Conservation (phyloP, 1,139 yeast species). For the Kazachstania sp. region DNA sequence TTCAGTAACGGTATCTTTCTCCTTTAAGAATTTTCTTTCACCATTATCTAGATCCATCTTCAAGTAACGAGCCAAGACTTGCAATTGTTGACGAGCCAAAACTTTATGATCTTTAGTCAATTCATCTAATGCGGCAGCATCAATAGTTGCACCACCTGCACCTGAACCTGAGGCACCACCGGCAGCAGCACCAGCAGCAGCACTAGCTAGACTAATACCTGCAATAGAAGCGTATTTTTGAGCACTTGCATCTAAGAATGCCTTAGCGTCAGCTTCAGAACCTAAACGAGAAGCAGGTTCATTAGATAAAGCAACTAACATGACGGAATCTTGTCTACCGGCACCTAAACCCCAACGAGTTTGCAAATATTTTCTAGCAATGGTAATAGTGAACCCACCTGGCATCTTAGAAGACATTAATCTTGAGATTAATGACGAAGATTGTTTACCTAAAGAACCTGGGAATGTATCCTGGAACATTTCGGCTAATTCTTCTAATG, state of each 20-base stretch:
- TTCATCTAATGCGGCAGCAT: slow-evolving; percentile 93
- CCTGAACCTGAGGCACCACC: slow-evolving; percentile 51
- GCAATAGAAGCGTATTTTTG: slow-evolving; percentile 77
- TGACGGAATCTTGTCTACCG: slow-evolving; percentile 89
- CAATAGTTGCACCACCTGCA: slow-evolving; percentile 82
- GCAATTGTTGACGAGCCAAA: slow-evolving; percentile 91
- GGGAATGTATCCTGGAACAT: slow-evolving; percentile 82
- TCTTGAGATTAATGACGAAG: slow-evolving; percentile 80
- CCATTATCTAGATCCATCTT: slow-evolving; percentile 88
- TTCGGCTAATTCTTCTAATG: slow-evolving; percentile 90
- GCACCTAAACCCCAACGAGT: slow-evolving; percentile 83
- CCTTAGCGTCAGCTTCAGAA: slow-evolving; percentile 81
- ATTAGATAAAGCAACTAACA: slow-evolving; percentile 71
- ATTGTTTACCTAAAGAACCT: slow-evolving; percentile 89
- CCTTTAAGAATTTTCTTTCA: slow-evolving; percentile 75
- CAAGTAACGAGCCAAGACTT: slow-evolving; percentile 88
- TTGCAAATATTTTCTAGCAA: slow-evolving; percentile 85
- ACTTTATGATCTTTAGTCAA: slow-evolving; percentile 81
- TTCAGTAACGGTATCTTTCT: slow-evolving; percentile 75
- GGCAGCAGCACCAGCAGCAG: slow-evolving; percentile 42
- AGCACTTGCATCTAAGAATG: slow-evolving; percentile 72
- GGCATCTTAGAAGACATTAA: slow-evolving; percentile 97
- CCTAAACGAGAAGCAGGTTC: slow-evolving; percentile 90
- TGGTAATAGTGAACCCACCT: slow-evolving; percentile 92
- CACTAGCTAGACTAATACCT: slow-evolving; percentile 69